A percentile compares a stretch with the other conserved stretches of the same genome.
These are phyloP conservation scores for Haematococcus lacustris DNA, from an alignment of 139 green algal genomes.

Conservation along the genomic window DNA sequence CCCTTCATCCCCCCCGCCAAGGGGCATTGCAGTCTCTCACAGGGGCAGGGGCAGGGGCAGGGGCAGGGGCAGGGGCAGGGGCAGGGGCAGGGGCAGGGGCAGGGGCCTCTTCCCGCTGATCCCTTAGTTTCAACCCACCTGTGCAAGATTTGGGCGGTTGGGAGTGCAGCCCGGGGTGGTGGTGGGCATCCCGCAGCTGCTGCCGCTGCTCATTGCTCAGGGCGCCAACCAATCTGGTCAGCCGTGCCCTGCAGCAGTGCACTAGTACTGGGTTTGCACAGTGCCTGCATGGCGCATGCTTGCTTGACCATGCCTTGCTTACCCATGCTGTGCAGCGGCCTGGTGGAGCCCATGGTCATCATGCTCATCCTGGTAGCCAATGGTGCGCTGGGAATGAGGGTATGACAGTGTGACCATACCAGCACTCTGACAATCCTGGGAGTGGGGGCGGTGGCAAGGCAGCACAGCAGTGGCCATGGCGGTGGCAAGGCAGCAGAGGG, in stretches of 20 bases:
- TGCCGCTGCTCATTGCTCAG: background rate
- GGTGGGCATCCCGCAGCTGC: background rate
- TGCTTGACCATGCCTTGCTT: constrained; percentile 62
- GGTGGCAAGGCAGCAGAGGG: no score
- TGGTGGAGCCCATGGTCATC: constrained; percentile 94
- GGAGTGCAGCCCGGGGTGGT: no score
- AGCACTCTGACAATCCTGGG: no score
- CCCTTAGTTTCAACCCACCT: no score
- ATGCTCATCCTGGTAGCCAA: constrained; percentile 81
- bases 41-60: constrained; percentile 6
- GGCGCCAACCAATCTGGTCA: background rate
- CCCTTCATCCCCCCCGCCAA: constrained; percentile 9
- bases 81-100: background rate
- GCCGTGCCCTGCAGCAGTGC: background rate
- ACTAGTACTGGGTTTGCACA: background rate
- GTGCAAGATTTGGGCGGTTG: no score
- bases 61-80: background rate
- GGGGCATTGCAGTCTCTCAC: background rate
- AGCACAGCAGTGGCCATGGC: no score
- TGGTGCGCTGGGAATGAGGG: no score
- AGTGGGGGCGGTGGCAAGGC: no score
- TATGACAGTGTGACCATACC: no score
- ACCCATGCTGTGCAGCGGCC: constrained; percentile 61
- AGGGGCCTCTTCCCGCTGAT: background rate
- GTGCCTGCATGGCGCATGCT: constrained; percentile 71